Base-by-base conservation (phyloP, 306 rosid species). In the Sesbania bispinosa region DNA sequence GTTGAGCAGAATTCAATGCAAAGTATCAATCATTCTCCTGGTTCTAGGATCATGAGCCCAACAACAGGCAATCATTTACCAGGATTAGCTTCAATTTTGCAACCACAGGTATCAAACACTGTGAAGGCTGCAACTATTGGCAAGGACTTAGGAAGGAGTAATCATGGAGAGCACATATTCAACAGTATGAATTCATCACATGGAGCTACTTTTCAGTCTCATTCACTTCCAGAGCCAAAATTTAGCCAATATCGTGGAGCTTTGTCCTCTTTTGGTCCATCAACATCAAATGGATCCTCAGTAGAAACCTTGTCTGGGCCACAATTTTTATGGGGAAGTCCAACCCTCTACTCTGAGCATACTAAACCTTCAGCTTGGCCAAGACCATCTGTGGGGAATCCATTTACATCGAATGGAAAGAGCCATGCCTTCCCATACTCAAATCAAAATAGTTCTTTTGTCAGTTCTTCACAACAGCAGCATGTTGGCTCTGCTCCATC, bases 241-340 rank as follows among this genome's bases (percentile, higher is more conserved):
- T 83, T 86, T 62, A 80, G 84, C 46, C 84, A 90, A 65, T 89
- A 82, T 82, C 85, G 82, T 10, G 93, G 91, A 80, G 73, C 87
- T 9, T 57, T 79, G 67, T 77, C 85, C 65, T 72, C 97, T 11
- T 78, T 81, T 74, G 88, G 81, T 0, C 87, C 84, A 54, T 79
- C 90, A 75, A 86, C 85, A 30, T 87, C 97, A 35, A 90, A 77
- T 80, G 82, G 92, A 73, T 81, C 96, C 20, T 82, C 87, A 4
- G 75, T 90, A 42, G 98, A 94, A 45, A 95, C 97, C 42, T 84
- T 95, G 78, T 87, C 99, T 39, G 97, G 97, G 71, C 93, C 92
- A 62, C 99, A 95, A 78, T 95, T 95, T 84, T 91, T 95, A 8
- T 95, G 99, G 99, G 99, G 99, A 79, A 95, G 85, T 73, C 89